Base-by-base conservation (phyloP, 2,329 filamentous ascomycete genomes). In the Pestalotiopsis sp. region DNA sequence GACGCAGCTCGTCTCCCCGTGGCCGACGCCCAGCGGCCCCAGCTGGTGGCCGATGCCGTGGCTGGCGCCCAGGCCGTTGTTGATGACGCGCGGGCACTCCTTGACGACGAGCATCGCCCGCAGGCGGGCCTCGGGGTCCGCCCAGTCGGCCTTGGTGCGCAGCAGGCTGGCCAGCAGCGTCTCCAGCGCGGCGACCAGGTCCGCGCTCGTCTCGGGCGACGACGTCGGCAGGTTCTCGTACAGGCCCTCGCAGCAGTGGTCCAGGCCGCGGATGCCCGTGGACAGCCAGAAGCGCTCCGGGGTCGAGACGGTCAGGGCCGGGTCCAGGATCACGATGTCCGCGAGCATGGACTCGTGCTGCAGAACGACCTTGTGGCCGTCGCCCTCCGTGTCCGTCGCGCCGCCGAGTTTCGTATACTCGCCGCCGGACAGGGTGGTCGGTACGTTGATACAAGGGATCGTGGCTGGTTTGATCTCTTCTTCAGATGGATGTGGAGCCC, bases 391-490 rank as follows among this genome's bases (percentile, higher is more conserved):
- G 45, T 83, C 75, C 1, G 83, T 84, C 7, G 77, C 81, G 2
- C 82, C 82, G 2, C 79, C 81, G 23, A 79, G 74, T 2, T 75
- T 68, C 2, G 76, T 78, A 70, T 81, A 84, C 70, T 83, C 81
- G 9, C 78, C 81, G 1, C 80, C 81, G 0, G 80, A 82, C 4
- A 84, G 73, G 1, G 78, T 79, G 7, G 82, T 83, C 7, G 81
- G 81, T 38, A 84, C 79, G 36, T 77, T 77, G 66, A 84, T 80
- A 23, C 81, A 70, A 3, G 80, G 80, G 6, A 81, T 71, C 2
- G 68, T 73, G 1, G 78, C 75, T 7, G 73, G 58, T 41, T 72
- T 70, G 31, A 72, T 70, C n/a, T 66, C 66, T 3, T 67, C 17
- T 39, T 68, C 11, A 56, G 25, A 1, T 69, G 20, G 60, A 14